These are phyloP conservation scores for Mycena sanguinolenta DNA, from an alignment of 768 basidiomycete genomes.

Conservation along the genomic window DNA sequence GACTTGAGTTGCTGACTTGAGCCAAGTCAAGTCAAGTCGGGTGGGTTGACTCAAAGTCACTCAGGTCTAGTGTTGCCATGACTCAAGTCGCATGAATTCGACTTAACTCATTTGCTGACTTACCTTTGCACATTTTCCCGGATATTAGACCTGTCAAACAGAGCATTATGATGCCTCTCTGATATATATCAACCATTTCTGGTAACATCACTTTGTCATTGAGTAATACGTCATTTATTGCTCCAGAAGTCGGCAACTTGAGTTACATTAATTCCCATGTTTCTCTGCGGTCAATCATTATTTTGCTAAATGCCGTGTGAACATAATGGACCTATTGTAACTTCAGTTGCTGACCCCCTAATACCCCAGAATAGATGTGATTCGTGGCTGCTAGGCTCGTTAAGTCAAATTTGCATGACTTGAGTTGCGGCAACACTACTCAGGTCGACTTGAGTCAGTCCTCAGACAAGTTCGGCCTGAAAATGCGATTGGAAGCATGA, in stretches of 20 bases:
- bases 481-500: too few species aligned
- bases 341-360: neutral
- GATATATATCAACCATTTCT: neutral
- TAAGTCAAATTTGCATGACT: neutral
- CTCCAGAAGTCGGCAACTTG: neutral
- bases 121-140: neutral
- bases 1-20: too few species aligned
- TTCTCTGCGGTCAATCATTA: constrained; percentile 4
- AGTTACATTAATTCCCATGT: constrained; percentile 1
- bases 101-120: neutral
- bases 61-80: too few species aligned
- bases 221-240: neutral
- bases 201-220: constrained; percentile 1
- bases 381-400: neutral
- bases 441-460: too few species aligned
- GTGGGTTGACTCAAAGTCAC: too few species aligned
- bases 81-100: neutral
- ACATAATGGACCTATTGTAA: too few species aligned
- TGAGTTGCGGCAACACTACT: too few species aligned
- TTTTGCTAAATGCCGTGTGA: constrained; percentile 1
- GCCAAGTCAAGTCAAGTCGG: too few species aligned
- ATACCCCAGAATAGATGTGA: neutral
- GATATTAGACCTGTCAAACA: neutral
- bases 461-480: too few species aligned
- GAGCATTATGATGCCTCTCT: neutral